Evolutionary conservation across 495 filamentous ascomycete species (phyloP).

Genomic region (Hyaloscypha hepaticicola): DNA sequence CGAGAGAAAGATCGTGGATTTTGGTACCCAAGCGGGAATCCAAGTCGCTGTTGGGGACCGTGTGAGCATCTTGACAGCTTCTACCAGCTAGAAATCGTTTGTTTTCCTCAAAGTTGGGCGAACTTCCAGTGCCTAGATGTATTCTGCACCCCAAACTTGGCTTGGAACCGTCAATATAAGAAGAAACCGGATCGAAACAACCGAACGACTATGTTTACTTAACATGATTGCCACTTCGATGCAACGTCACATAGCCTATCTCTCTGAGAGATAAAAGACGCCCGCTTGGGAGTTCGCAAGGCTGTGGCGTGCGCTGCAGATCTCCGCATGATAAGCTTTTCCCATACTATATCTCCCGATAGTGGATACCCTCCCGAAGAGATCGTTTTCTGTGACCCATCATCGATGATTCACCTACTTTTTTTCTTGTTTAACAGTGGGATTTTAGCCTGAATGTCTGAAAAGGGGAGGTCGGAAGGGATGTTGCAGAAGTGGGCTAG

Average conservation of each 20-base stretch:
- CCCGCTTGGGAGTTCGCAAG: background rate
- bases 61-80: constrained; percentile 33
- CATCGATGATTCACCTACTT: too few relatives aligned
- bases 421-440: too few relatives aligned
- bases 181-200: background rate
- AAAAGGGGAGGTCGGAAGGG: background rate
- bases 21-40: constrained; percentile 52
- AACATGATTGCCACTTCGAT: background rate
- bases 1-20: constrained; percentile 42
- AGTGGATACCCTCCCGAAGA: background rate
- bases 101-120: background rate
- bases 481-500: background rate
- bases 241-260: background rate
- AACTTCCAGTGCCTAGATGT: background rate
- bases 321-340: background rate
- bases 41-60: constrained; percentile 46
- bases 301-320: background rate
- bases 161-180: background rate
- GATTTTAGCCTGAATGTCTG: background rate
- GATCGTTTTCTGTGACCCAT: background rate
- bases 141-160: background rate
- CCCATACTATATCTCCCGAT: background rate
- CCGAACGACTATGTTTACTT: background rate
- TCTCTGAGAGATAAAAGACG: background rate
- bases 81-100: background rate